phyloP scores from a whole-genome alignment of 2,329 filamentous ascomycete species.

The Didymellaceae sp. region DNA sequence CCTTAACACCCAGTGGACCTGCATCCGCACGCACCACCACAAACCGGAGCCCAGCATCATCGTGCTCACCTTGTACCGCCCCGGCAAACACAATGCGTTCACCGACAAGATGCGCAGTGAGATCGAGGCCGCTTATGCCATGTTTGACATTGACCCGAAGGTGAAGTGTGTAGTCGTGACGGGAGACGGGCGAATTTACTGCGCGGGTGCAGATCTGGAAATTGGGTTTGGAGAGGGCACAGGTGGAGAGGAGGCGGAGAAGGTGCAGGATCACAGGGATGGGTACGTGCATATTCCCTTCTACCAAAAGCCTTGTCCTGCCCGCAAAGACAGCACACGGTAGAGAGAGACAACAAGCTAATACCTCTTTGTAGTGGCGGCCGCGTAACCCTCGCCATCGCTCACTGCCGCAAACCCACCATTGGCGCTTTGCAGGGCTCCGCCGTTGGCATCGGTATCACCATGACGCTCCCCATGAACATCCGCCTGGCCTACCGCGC shows the following conservation, averaged over 20 bases:
- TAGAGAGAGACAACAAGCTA: neutral
- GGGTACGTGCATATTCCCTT: conserved; percentile 47
- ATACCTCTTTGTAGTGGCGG: conserved; percentile 46
- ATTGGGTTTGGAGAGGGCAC: conserved; percentile 56
- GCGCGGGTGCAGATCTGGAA: conserved; percentile 64
- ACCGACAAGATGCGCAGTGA: conserved; percentile 68
- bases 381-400: conserved; percentile 59
- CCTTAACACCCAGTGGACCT: conserved; percentile 41
- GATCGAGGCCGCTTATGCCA: conserved; percentile 60
- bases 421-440: conserved; percentile 63
- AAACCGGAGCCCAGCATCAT: conserved; percentile 61
- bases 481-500: conserved; percentile 61
- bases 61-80: conserved; percentile 69
- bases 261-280: conserved; percentile 59
- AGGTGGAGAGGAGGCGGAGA: conserved; percentile 50
- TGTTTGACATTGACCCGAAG: conserved; percentile 61
- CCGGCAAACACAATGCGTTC: conserved; percentile 72
- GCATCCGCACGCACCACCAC: conserved; percentile 52
- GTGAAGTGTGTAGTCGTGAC: conserved; percentile 64
- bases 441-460: conserved; percentile 65
- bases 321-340: neutral
- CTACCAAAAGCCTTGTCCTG: neutral
- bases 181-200: conserved; percentile 59
- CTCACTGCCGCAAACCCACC: conserved; percentile 63
- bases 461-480: conserved; percentile 63